Evolutionary conservation across 768 basidiomycete genomes (phyloP), one percentile per base, ranked within the genome.

Genomic region (Strobilomyces confusus): DNA sequence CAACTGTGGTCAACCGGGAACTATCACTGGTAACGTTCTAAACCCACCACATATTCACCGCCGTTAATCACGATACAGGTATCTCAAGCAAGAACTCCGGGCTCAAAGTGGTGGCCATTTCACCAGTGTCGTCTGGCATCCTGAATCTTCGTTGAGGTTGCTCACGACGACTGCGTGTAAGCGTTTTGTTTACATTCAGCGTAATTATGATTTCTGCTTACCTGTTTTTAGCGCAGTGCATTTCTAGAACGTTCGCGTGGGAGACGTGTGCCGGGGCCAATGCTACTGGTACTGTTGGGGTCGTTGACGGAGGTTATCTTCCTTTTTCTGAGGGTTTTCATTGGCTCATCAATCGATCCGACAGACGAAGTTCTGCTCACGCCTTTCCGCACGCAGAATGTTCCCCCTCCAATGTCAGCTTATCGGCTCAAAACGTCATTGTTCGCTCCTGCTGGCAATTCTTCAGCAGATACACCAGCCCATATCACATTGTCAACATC

Each of bases 381-480:
- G 2, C 90, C 97, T 15, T 98, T 98, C 78, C 81, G 94, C 37
- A 80, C 83, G 1, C 91, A 95, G 72, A 98, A 97, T 64, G 80
- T 95, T 5, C 97, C 95, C n/a, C 97, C 97, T n/a, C 97, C 97
- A 0, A 95, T 97, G 92, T 89, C 86, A 1, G 86, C 92, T 1
- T 76, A 78, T 59, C 70, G 70, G 37, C 71, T 82, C 47, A 43
- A 71, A 65, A 19, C 69, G 49, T 44, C 65, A 13, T 38, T 55
- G 11, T 43, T 58, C 25, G 12, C 51, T 51, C 17, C 54, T 47
- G 4, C 11, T 1, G 34, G 44, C 36, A 8, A 15, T 25, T 19
- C 54, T 33, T 56, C 57, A 33, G 46, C 56, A 38, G 42, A 58
- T 63, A n/a, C 68, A 58, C 91, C 94, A 0, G 66, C 85, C 9